phyloP scores from a whole-genome alignment of 176 grass and related monocot species.

The Themeda triandra region DNA sequence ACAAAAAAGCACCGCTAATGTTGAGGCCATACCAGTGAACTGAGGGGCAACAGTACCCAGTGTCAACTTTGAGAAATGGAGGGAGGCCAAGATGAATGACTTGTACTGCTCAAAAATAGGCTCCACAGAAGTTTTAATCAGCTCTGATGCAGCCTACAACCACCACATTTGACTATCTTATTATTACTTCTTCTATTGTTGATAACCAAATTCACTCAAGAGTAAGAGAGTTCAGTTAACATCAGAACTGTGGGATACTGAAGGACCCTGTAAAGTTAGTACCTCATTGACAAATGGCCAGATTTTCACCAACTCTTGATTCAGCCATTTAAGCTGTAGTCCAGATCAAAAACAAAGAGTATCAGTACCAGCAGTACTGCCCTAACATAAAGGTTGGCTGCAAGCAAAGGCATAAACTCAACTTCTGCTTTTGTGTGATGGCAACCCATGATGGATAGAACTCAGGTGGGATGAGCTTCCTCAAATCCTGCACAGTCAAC shows the following conservation, averaged over 20 bases:
- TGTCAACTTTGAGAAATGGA: conserved; percentile 94
- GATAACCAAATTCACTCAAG: conserved; percentile 36
- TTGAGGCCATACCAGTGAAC: conserved; percentile 68
- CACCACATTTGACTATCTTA: conserved; percentile 22
- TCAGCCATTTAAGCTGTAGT: conserved; percentile 96
- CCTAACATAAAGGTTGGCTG: neutral
- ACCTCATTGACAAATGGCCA: conserved; percentile 96
- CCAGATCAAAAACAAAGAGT: conserved; percentile 7
- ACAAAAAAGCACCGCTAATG: neutral
- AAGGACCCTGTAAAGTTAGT: conserved; percentile 2
- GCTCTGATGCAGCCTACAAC: conserved; percentile 87
- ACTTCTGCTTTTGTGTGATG: conserved; percentile 87
- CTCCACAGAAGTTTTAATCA: conserved; percentile 90
- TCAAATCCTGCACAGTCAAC: conserved; percentile 77
- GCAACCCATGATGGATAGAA: conserved; percentile 97
- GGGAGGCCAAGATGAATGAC: conserved; percentile 74
- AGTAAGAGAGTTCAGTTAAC: conserved; percentile 11
- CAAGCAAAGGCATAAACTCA: conserved; percentile 38
- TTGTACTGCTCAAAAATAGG: conserved; percentile 98
- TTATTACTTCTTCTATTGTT: conserved; percentile 21
- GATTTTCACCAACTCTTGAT: conserved; percentile 74
- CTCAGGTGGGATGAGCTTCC: conserved; percentile 63
- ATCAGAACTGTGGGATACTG: no score
- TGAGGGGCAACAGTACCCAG: conserved; percentile 98
- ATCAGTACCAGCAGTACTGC: conserved; percentile 39